A percentile compares a stretch with the other conserved stretches of the same genome.
Conservation (phyloP, 1,284 basidiomycete genomes). For the Ganoderma leucocontextum region DNA sequence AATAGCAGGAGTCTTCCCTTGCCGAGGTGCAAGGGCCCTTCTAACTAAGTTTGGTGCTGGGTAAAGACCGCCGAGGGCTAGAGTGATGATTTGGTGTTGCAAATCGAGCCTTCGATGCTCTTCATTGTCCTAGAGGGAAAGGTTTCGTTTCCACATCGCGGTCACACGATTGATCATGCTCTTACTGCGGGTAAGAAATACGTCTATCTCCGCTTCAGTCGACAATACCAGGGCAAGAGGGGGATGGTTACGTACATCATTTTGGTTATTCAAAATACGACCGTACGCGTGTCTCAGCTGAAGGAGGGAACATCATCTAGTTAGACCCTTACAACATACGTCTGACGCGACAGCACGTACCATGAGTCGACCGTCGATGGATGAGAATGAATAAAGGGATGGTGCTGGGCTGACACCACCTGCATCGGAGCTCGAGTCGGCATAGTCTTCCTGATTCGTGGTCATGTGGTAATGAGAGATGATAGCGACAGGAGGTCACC, state of each 20-base stretch:
- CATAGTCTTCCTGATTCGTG: conserved; percentile 23
- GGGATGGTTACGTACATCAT: conserved; percentile 38
- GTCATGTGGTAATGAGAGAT: conserved; percentile 23
- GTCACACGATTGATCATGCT: conserved; percentile 12
- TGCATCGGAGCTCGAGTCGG: conserved; percentile 25
- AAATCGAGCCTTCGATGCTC: conserved; percentile 47
- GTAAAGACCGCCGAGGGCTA: conserved; percentile 42
- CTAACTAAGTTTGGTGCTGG: conserved; percentile 42
- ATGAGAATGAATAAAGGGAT: conserved; percentile 46
- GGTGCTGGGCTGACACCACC: conserved; percentile 42
- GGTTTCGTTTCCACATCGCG: conserved; percentile 6
- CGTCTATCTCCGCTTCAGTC: conserved; percentile 33
- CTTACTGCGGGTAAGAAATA: conserved; percentile 43
- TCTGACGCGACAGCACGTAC: conserved; percentile 26
- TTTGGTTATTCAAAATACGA: conserved; percentile 44
- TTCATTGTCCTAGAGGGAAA: conserved; percentile 40
- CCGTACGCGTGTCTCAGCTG: conserved; percentile 45
- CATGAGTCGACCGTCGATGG: conserved; percentile 42
- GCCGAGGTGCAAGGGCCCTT: conserved; percentile 41
- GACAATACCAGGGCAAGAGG: neutral
- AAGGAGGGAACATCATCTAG: neutral
- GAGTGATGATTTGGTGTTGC: conserved; percentile 45
- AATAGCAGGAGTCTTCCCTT: conserved; percentile 39
- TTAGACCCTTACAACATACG: neutral
- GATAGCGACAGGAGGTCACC: conserved; percentile 9